These are phyloP conservation scores for Aegilops bicornis DNA, from an alignment of 176 grass and related monocot species.

Conservation along the genomic window DNA sequence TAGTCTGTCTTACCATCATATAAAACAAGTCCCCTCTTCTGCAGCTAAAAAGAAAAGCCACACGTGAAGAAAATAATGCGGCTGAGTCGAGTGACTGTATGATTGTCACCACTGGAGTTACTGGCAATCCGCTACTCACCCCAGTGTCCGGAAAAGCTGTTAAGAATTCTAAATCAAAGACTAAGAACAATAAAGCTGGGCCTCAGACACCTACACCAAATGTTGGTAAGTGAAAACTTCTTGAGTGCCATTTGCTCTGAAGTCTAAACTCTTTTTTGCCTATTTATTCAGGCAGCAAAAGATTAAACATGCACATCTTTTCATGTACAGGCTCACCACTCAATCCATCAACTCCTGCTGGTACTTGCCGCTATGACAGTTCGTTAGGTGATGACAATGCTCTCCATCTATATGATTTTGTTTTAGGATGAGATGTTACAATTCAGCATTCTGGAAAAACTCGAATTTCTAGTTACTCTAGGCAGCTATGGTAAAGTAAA, in stretches of 20 bases:
- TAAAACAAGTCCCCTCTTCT: conserved; percentile 29
- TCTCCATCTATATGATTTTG: neutral
- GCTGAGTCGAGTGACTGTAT: conserved; percentile 74
- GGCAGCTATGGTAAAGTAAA: too few relatives aligned
- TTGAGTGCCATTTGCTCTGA: conserved; percentile 26
- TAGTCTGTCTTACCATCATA: conserved; percentile 10
- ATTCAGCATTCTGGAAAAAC: conserved; percentile 7
- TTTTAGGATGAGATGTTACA: neutral
- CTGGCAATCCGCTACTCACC: conserved; percentile 60
- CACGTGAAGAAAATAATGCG: conserved; percentile 54
- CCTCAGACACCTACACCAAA: conserved; percentile 78
- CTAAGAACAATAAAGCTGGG: conserved; percentile 67
- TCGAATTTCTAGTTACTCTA: too few relatives aligned
- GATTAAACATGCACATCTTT: conserved; percentile 23
- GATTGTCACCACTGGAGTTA: conserved; percentile 45
- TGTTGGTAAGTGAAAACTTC: conserved; percentile 65
- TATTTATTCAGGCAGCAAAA: neutral
- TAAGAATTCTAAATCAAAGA: conserved; percentile 63
- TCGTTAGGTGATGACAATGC: conserved; percentile 69
- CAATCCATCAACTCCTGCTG: conserved; percentile 77
- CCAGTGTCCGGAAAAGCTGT: conserved; percentile 69
- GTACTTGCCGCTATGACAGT: conserved; percentile 90
- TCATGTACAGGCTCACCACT: conserved; percentile 50
- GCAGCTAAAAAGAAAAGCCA: conserved; percentile 75
- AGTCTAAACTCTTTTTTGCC: conserved; percentile 3